Percentiles rank a stretch among this genome's conserved stretches.
phyloP scores from a whole-genome alignment of 2,329 filamentous ascomycete species.

The Pseudogymnoascus sp. region DNA sequence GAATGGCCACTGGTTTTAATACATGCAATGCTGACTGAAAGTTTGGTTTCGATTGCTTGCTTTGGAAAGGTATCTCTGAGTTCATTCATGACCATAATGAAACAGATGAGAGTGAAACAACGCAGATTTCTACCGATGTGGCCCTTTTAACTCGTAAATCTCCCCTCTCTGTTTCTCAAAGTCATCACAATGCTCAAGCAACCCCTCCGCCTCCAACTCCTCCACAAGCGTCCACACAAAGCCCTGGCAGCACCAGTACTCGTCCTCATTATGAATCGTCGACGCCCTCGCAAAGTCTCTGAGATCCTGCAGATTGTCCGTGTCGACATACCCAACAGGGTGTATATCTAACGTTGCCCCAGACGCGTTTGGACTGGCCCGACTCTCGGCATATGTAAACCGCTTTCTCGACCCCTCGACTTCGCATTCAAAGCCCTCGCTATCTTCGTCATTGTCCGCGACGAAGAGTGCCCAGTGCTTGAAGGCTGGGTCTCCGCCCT shows the following conservation, averaged over 20 bases:
- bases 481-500: neutral
- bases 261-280: neutral
- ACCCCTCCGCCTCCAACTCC: neutral
- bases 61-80: neutral
- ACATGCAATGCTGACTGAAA: neutral
- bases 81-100: too few species aligned
- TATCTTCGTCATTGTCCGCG: neutral
- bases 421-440: neutral
- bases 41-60: neutral
- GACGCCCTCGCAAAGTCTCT: neutral
- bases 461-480: neutral
- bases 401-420: neutral
- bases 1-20: neutral
- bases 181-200: neutral
- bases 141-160: neutral
- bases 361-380: neutral
- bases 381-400: neutral
- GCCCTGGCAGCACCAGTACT: neutral
- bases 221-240: neutral
- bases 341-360: neutral
- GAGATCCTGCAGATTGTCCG: neutral
- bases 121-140: neutral
- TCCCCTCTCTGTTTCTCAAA: neutral
- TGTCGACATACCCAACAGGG: neutral
- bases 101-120: neutral